Evolutionary conservation across 1,284 basidiomycete genomes (phyloP).

Genomic region (Boletus sp.): DNA sequence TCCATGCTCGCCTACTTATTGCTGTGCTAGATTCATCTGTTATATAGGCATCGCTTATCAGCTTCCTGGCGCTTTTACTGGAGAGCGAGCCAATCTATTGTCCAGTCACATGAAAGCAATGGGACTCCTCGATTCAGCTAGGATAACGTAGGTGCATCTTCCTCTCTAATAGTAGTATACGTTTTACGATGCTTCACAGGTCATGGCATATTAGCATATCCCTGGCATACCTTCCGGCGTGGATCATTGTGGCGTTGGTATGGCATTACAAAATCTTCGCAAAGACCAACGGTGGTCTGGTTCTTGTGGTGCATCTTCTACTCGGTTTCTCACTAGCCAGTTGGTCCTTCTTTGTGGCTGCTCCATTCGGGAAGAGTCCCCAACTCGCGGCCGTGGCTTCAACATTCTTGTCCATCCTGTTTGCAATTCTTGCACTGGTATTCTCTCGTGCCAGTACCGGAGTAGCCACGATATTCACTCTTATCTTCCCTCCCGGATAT

Average conservation of each 20-base stretch:
- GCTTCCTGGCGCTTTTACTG: conserved; percentile 66
- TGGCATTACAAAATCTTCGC: conserved; percentile 72
- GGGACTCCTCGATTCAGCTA: conserved; percentile 70
- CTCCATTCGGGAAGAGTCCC: conserved; percentile 72
- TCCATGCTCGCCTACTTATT: conserved; percentile 1
- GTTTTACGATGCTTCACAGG: conserved; percentile 38
- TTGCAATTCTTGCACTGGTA: conserved; percentile 71
- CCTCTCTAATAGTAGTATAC: not conserved
- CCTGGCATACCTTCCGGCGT: conserved; percentile 63
- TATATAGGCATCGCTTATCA: conserved; percentile 75
- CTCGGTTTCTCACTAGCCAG: conserved; percentile 69
- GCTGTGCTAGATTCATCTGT: conserved; percentile 54
- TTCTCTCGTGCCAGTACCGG: conserved; percentile 50
- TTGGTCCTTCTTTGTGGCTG: conserved; percentile 71
- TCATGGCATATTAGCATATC: conserved; percentile 70
- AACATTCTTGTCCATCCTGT: conserved; percentile 66
- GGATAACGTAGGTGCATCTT: conserved; percentile 52
- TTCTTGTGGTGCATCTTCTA: conserved; percentile 69
- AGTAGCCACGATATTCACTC: conserved; percentile 61
- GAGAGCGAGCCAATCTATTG: conserved; percentile 61
- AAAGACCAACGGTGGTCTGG: conserved; percentile 59
- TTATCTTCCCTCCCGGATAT: conserved; percentile 77
- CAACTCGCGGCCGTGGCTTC: conserved; percentile 72
- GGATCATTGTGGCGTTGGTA: conserved; percentile 63
- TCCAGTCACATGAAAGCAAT: conserved; percentile 74